Base-by-base conservation (phyloP, 2,329 filamentous ascomycete species). In the Colletotrichum lindemuthianum region DNA sequence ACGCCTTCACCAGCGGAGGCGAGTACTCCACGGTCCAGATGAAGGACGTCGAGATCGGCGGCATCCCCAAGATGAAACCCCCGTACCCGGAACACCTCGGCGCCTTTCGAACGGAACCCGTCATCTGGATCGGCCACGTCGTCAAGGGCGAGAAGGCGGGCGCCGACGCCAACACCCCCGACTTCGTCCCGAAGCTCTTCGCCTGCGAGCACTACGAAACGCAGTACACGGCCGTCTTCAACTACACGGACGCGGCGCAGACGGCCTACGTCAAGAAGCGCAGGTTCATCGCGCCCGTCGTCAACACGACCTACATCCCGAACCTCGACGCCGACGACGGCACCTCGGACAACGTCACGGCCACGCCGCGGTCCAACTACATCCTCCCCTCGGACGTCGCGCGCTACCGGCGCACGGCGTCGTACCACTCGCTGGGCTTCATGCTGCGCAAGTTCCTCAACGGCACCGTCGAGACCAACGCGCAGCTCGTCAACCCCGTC, bases 131-230 rank as follows among this genome's bases (percentile, higher is more conserved):
- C 8, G 76, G 76, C 3, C 63, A 70, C 9, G 68, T 72, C 34
- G 72, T 65, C 16, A 63, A 66, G 6, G 58, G 55, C 0, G 56
- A 68, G 8, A 70, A 69, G 2, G 54, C 56, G 12, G 70, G 68
- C 12, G 59, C 44, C 3, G 68, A 68, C 33, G 67, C 65, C 16
- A 67, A 68, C 6, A 66, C 63, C 5, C 72, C 72, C 69, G 63
- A 72, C 12, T 74, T 75, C 36, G 66, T 73, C 2, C 76, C 74
- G 8, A 73, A 73, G 59, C 70, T 77, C 3, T 71, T 78, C 32
- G 73, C 69, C 1, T 79, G 77, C 56, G 75, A 76, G 53, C 71
- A 78, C 44, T 74, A 77, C 49, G 74, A 75, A 61, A 74, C 73
- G 4, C 66, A 69, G 12, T 78, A 78, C 67, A 70, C 65, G 2